phyloP scores from a whole-genome alignment of 768 basidiomycete genomes.

The Myochromella boudieri region DNA sequence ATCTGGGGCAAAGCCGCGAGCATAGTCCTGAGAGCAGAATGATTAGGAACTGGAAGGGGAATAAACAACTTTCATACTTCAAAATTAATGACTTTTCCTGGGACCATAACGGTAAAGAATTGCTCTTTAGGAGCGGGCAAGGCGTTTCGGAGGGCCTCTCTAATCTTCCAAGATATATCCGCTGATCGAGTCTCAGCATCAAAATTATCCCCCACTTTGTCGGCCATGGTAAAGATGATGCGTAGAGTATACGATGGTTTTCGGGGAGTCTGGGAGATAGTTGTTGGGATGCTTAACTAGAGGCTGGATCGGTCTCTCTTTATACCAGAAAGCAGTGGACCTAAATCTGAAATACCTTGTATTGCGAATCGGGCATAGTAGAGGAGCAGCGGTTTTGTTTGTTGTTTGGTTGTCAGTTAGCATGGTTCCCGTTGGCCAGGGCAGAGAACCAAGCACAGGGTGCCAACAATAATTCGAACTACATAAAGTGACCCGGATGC shows the following conservation, averaged over 20 bases:
- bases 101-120: slow-evolving; percentile 1
- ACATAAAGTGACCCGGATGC: no score
- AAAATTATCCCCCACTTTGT: background rate
- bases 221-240: background rate
- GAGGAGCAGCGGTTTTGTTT: no score
- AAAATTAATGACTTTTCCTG: background rate
- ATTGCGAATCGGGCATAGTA: no score
- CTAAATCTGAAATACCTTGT: no score
- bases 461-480: no score
- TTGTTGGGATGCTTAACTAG: background rate
- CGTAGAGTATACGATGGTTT: background rate
- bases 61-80: background rate
- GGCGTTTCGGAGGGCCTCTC: background rate
- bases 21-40: background rate
- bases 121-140: background rate
- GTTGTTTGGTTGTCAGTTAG: no score
- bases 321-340: no score
- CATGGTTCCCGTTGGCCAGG: no score
- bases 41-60: background rate
- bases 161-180: background rate
- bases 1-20: background rate
- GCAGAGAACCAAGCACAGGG: no score
- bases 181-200: background rate
- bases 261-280: background rate
- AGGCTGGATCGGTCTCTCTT: no score